Percentiles rank a stretch among this genome's conserved stretches.
Evolutionary conservation across 1,139 yeast genomes (phyloP).

Genomic region (Geotrichum cucujoidarum): DNA sequence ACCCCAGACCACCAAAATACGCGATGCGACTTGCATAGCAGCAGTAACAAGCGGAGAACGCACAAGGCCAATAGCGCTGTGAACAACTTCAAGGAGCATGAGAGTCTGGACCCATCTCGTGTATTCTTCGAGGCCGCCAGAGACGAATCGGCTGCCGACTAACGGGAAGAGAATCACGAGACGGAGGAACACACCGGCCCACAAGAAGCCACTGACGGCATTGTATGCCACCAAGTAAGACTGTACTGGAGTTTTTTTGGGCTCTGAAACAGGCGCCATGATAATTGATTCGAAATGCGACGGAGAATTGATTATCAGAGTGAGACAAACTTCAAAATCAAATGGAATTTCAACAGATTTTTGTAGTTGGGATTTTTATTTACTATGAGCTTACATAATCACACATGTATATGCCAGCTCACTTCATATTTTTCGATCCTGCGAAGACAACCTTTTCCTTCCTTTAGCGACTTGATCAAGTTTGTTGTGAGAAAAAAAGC

Average conservation of each 20-base stretch:
- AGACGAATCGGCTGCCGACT: conserved; percentile 47
- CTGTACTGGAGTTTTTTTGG: background rate
- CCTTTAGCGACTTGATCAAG: no score
- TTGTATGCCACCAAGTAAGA: conserved; percentile 50
- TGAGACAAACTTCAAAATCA: no score
- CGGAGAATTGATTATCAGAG: no score
- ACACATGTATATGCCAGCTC: no score
- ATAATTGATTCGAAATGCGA: no score
- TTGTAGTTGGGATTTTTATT: no score
- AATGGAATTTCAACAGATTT: background rate
- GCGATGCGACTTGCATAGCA: conserved; percentile 76
- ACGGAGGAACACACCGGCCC: conserved; percentile 54
- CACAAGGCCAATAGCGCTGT: conserved; percentile 69
- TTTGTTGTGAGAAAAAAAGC: no score
- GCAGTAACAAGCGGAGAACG: conserved; percentile 83
- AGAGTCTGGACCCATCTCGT: conserved; percentile 72
- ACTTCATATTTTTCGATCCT: no score
- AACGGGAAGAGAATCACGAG: conserved; percentile 37
- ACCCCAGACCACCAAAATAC: conserved; percentile 80
- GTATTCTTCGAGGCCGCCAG: conserved; percentile 53
- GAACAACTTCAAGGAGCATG: conserved; percentile 77
- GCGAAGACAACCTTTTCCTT: no score
- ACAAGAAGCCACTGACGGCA: conserved; percentile 57
- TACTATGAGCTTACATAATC: no score
- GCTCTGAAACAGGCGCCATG: no score